Conservation (phyloP, 2,329 filamentous ascomycete genomes). For the Anthostomella pinea region DNA sequence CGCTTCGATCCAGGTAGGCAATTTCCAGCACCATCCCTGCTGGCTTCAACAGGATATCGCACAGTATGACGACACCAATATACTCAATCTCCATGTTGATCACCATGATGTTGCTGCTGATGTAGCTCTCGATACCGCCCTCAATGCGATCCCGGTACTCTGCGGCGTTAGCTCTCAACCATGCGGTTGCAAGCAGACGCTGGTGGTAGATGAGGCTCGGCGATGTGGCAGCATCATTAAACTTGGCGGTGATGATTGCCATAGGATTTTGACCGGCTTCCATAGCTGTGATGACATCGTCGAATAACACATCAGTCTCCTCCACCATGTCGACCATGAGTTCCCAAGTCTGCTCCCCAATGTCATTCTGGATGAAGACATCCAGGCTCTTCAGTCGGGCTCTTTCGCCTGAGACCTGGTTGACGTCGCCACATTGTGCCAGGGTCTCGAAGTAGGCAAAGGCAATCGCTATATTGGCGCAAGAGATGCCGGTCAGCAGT, state of each 20-base stretch:
- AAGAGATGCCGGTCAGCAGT: conserved; percentile 11
- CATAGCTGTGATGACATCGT: conserved; percentile 58
- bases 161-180: conserved; percentile 71
- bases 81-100: conserved; percentile 85
- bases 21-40: conserved; percentile 80
- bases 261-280: conserved; percentile 57
- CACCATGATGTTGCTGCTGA: conserved; percentile 69
- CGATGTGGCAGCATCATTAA: conserved; percentile 69
- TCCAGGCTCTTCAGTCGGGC: conserved; percentile 69
- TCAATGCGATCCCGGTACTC: conserved; percentile 71
- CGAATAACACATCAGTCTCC: conserved; percentile 67
- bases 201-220: conserved; percentile 82
- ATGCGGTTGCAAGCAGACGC: conserved; percentile 78
- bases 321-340: conserved; percentile 83
- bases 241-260: conserved; percentile 56
- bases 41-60: conserved; percentile 75
- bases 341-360: conserved; percentile 68
- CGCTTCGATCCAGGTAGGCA: conserved; percentile 84
- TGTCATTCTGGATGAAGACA: conserved; percentile 64
- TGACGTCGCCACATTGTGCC: conserved; percentile 62
- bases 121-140: conserved; percentile 55
- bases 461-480: conserved; percentile 65
- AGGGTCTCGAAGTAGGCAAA: conserved; percentile 92
- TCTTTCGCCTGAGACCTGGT: conserved; percentile 67
- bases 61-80: conserved; percentile 74